Evolutionary conservation across 306 rosid genomes (phyloP).

Genomic region (Prunus dulcis): DNA sequence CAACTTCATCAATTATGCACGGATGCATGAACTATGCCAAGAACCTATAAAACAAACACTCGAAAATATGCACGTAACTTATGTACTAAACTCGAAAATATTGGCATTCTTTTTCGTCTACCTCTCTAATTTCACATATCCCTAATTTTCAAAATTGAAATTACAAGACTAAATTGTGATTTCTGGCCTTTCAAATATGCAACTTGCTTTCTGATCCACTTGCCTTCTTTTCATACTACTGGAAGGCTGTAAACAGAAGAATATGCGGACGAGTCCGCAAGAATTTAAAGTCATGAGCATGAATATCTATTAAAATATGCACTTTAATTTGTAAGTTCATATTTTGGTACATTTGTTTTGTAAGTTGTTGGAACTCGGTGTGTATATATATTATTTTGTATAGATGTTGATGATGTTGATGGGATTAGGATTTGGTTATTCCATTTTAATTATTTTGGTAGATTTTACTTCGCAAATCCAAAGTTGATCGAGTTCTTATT

Average conservation of each 20-base stretch:
- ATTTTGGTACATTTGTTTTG: too few species aligned
- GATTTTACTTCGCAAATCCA: neutral
- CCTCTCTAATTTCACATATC: too few species aligned
- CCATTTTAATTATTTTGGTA: neutral
- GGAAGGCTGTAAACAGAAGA: neutral
- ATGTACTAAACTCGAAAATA: too few species aligned
- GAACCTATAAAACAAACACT: too few species aligned
- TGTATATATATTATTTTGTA: too few species aligned
- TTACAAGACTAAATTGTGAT: too few species aligned
- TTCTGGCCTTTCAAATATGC: too few species aligned
- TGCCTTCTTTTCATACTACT: neutral
- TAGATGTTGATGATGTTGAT: neutral
- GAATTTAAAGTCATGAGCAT: neutral
- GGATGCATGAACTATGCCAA: neutral
- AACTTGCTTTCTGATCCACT: neutral
- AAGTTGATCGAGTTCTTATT: neutral
- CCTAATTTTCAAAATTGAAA: too few species aligned
- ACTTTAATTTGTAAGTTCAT: neutral
- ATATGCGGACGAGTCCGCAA: neutral
- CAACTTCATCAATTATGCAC: neutral
- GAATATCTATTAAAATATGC: neutral
- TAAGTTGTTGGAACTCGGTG: neutral
- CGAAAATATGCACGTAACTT: too few species aligned
- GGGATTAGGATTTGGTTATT: neutral
- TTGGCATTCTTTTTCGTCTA: too few species aligned